These are phyloP conservation scores for Saccharomycopsis fibuligera DNA, from an alignment of 805 yeast species.

Conservation along the genomic window DNA sequence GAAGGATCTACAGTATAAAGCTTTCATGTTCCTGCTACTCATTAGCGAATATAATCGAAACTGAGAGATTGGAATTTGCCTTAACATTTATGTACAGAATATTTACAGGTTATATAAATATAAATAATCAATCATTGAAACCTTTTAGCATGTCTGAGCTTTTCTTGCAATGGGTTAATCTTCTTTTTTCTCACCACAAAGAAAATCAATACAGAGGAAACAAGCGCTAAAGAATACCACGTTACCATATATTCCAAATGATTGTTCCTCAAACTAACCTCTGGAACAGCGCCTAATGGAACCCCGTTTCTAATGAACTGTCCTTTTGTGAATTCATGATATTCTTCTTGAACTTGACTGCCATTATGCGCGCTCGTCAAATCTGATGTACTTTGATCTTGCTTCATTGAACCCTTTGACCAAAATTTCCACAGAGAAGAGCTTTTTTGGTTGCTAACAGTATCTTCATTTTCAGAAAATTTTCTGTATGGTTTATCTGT, in stretches of 20 bases:
- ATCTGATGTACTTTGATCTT: background rate
- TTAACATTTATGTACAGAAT: too few species aligned
- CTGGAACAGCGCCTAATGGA: conserved; percentile 79
- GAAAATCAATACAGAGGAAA: conserved; percentile 62
- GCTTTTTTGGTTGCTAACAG: background rate
- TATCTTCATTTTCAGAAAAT: background rate
- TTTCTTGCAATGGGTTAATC: conserved; percentile 38
- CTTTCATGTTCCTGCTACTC: too few species aligned
- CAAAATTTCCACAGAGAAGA: conserved; percentile 8
- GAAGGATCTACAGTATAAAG: too few species aligned
- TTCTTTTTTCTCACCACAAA: conserved; percentile 41
- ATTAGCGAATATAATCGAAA: too few species aligned
- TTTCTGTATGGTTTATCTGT: conserved; percentile 49
- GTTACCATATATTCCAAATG: conserved; percentile 90
- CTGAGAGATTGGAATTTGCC: too few species aligned
- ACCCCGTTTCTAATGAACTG: conserved; percentile 78
- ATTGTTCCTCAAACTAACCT: conserved; percentile 75
- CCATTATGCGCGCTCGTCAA: too few species aligned
- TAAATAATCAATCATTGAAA: too few species aligned
- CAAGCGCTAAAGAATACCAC: conserved; percentile 84
- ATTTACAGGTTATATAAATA: too few species aligned
- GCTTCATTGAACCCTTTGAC: conserved; percentile 5
- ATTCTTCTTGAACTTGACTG: too few species aligned
- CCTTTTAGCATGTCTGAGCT: conserved; percentile 43
- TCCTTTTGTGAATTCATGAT: conserved; percentile 40